phyloP scores from a whole-genome alignment of 441 rosid genomes.

The Erodium moschatum region DNA sequence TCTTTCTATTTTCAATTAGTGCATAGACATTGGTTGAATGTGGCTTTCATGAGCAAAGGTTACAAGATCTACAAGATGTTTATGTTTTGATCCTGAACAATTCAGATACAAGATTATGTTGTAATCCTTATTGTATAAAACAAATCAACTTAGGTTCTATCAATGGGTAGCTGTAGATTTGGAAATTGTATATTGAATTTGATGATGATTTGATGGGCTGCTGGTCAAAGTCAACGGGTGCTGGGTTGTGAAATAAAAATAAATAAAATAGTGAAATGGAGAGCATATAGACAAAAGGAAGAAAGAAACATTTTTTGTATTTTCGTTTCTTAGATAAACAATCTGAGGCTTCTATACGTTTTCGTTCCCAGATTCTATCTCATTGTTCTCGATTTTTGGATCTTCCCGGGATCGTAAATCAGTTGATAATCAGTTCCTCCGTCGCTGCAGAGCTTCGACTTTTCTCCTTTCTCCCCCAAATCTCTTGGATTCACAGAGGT shows the following conservation, averaged over 20 bases:
- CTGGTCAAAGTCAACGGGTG: background rate
- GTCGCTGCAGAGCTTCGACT: background rate
- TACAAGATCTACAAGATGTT: too few species aligned
- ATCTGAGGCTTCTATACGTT: slow-evolving; percentile 30
- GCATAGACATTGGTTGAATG: too few species aligned
- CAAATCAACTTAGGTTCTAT: too few species aligned
- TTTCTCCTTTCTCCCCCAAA: background rate
- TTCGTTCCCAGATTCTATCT: slow-evolving; percentile 6
- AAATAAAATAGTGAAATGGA: background rate
- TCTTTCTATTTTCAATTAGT: too few species aligned
- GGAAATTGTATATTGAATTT: too few species aligned
- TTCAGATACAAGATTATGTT: too few species aligned
- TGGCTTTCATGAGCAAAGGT: too few species aligned
- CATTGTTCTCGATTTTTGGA: background rate
- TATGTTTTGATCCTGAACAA: too few species aligned
- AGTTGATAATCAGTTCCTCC: background rate
- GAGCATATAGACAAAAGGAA: background rate
- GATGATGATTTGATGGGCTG: background rate
- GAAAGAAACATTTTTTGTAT: background rate
- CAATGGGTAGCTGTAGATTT: too few species aligned
- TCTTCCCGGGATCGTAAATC: background rate
- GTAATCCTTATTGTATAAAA: too few species aligned
- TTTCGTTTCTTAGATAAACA: slow-evolving; percentile 31
- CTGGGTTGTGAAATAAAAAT: background rate
- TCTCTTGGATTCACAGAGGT: too few species aligned